Evolutionary conservation across 208 protist genomes (phyloP), one percentile per base, ranked within the genome.

Genomic region (Leishmania turanica): DNA sequence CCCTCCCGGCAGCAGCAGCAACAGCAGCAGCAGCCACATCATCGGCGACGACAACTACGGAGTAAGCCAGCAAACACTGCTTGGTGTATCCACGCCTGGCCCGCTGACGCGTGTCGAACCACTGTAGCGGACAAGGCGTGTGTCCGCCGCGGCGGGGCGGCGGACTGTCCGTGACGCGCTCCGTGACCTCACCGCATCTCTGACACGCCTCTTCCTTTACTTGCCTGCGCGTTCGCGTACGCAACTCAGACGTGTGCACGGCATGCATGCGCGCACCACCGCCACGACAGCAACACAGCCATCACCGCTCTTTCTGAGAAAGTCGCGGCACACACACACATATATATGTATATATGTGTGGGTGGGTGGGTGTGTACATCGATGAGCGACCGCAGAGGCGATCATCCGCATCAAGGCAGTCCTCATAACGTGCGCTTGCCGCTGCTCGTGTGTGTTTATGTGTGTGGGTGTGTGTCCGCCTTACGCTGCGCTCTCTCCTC

Each of bases 391-490:
- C 2, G 13, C 62, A 66, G 27, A 40, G 62, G 40, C 62, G 3
- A 24, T 40, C 31, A 40, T 34, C 31, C 62, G 31, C 11, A 42
- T 21, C 31, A 17, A 40, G 27, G 62, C 9, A 66, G 62, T 3
- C 27, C 62, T 5, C 9, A 15, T 21, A 70, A 15, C 24, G 64
- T 70, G 64, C 15, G 1, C 40, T 24, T 78, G 47, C 21, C 7
- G n/a, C 27, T 64, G 45, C 58, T 64, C 58, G 21, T 76, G 42
- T 49, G 45, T 82, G 58, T 71, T 47, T 77, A 6, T 64, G 82
- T 47, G 45, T 47, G 45, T 47, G 45, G 0, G 45, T 47, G 45
- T 83, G 19, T 77, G 7, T 71, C 24, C 0, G 27, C 24, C 58
- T 64, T 4, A 64, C 7, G 58, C 58, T 64, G 58, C 1, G 7